These are phyloP conservation scores for Trametes villosa DNA, from an alignment of 768 basidiomycete species.

Conservation along the genomic window DNA sequence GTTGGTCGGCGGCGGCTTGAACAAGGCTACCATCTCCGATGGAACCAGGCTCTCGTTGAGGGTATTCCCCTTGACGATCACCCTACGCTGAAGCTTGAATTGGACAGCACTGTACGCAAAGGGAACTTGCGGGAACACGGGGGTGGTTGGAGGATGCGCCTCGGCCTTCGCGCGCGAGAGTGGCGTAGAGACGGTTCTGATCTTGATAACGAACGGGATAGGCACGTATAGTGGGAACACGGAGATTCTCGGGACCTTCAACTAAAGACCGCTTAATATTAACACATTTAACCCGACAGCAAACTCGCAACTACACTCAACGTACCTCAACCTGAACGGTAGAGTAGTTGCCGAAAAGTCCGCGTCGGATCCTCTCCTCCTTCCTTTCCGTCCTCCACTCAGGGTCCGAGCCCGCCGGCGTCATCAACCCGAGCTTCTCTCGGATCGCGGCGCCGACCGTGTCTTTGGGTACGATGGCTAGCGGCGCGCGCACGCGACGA, in stretches of 20 bases:
- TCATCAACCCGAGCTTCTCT: not conserved
- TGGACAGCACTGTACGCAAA: not conserved
- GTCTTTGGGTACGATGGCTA: conserved; percentile 18
- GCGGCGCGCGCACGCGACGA: not conserved
- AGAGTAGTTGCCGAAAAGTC: conserved; percentile 13
- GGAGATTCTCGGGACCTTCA: conserved; percentile 11
- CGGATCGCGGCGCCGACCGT: not conserved
- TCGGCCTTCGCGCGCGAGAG: conserved; percentile 5
- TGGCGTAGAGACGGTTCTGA: conserved; percentile 12
- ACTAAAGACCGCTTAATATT: not conserved
- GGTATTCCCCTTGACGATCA: not conserved
- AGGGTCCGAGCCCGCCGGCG: not conserved
- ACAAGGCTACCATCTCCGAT: not conserved
- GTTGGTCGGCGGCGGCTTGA: not conserved
- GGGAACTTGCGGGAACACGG: conserved; percentile 15
- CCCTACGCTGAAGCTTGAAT: conserved; percentile 15
- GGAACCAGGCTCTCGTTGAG: not conserved
- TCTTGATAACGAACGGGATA: conserved; percentile 22
- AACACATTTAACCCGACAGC: too few relatives aligned
- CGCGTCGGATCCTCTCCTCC: conserved; percentile 9
- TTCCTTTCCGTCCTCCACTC: not conserved
- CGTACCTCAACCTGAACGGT: conserved; percentile 15
- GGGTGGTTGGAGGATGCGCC: conserved; percentile 2
- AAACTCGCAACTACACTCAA: not conserved
- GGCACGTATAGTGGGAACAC: conserved; percentile 10